Base-by-base conservation (phyloP, 257 asterid species). In the Parsonsia alboflavescens region DNA sequence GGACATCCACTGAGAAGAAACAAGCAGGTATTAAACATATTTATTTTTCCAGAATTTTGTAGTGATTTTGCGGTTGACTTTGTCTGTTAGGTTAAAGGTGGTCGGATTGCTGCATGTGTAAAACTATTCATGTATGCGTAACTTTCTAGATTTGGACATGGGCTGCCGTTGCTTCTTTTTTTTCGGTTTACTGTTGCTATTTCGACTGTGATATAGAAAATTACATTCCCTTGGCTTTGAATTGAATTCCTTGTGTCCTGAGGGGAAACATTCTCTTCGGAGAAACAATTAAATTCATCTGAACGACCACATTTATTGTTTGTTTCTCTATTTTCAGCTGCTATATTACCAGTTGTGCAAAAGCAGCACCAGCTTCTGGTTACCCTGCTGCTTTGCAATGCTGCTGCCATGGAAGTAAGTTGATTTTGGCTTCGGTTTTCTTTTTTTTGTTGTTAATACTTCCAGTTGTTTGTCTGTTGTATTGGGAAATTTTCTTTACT, bases 281-380 rank as follows among this genome's bases (percentile, higher is more conserved):
- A 36, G 30, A 59, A 45, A 39, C 17, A 33, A 39, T 39, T 39
- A 65, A 65, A 65, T 39, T 49, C 5, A 39, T 24, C 4, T 65
- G 39, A 2, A 65, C 0, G 0, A 8, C 7, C 58, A 16, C 16
- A 65, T 19, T 36, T 8, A 39, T 39, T 13, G 39, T 65, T 10
- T 8, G 46, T 74, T 49, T 26, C 48, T 26, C 75, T 56, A 26
- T 61, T 78, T 75, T 21, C 90, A 92, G 99, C 99, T 22, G 84
- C 59, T 68, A 95, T 92, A 56, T 79, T 86, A 15, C 99, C 99
- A n/a, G 97, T 95, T 48, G 98, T 95, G 63, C 89, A 88, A 79
- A 95, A 92, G 90, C 98, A 95, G 88, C 98, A 95, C 73, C 98
- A 95, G 73, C 98, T 95, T 85, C 96, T 95, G n/a, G 99, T 95